A percentile compares a stretch with the other conserved stretches of the same genome.
Evolutionary conservation across 805 yeast genomes (phyloP).

Genomic region (Helenozyma rhizophorensis): DNA sequence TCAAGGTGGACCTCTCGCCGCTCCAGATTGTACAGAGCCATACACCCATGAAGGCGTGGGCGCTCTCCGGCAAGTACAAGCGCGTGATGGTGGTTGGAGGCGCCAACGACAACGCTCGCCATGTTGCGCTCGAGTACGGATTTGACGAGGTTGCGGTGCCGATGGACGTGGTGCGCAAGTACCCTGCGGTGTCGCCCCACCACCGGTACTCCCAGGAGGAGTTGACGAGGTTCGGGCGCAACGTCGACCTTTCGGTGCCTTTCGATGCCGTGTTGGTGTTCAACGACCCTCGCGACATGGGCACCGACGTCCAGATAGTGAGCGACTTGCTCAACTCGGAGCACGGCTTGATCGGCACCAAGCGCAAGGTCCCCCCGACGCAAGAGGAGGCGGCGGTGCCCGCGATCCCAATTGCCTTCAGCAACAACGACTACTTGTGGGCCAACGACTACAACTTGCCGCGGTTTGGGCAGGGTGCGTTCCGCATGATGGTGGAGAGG

Average conservation of each 20-base stretch:
- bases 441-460: constrained; percentile 76
- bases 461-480: constrained; percentile 90
- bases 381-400: constrained; percentile 30
- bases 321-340: constrained; percentile 65
- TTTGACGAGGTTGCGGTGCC: constrained; percentile 71
- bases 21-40: constrained; percentile 80
- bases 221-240: constrained; percentile 36
- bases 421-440: constrained; percentile 84
- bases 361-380: constrained; percentile 23
- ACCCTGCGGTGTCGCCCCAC: constrained; percentile 65
- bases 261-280: constrained; percentile 79
- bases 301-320: constrained; percentile 76
- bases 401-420: constrained; percentile 67
- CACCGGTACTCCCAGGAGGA: constrained; percentile 49
- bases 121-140: constrained; percentile 74
- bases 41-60: constrained; percentile 72
- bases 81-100: constrained; percentile 87
- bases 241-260: constrained; percentile 28
- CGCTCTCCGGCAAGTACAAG: constrained; percentile 39
- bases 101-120: constrained; percentile 59
- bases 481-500: constrained; percentile 57
- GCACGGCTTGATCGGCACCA: constrained; percentile 61
- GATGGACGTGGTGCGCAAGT: constrained; percentile 59
- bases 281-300: constrained; percentile 87
- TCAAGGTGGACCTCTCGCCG: constrained; percentile 46